Base-by-base conservation (phyloP, 140 eudicot genomes). In the Oenanthe javanica region DNA sequence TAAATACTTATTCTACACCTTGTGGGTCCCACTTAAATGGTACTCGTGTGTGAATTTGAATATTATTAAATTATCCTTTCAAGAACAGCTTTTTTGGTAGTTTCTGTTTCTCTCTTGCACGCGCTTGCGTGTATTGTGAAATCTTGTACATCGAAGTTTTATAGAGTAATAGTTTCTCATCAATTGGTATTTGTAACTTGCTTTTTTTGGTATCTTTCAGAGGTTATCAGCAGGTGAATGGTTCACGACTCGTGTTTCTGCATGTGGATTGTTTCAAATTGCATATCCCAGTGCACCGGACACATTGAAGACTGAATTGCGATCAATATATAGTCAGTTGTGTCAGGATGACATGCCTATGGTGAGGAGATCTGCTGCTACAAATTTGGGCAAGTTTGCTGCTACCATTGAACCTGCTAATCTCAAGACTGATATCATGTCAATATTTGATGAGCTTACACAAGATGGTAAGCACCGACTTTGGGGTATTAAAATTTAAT, bases 321-420 rank as follows among this genome's bases (percentile, higher is more conserved):
- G 97, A 81, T 83, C 97, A n/a, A 87, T 92, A 25, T 95, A 90
- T 82, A 87, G 91, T 78, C 99, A 95, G 86, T 80, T 95, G 81
- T 95, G 97, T 87, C 99, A 92, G 84, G 99, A 95, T 87, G 99
- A 95, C 82, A 92, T 92, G 97, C 99, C 99, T 14, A 95, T 95
- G 99, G 99, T 92, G 81, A 90, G 99, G 86, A 95, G 99, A 84
- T 92, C 99, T 63, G 97, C 97, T 83, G 98, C 98, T 25, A 89
- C 97, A 43, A 94, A 92, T 81, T 88, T 94, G 87, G 98, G 98
- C 72, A 94, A 94, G 86, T 94, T 94, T 92, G 97, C 97, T 84
- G 98, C 97, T 63, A 92, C 96, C 40, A 90, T 94, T 64, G 97
- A 94, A 81, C 86, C 97, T 69, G 89, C 96, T 83, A 90, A 92